A percentile compares a stretch with the other conserved stretches of the same genome.
Evolutionary conservation across 257 asterid genomes (phyloP).

Genomic region (Voacanga thouarsii): DNA sequence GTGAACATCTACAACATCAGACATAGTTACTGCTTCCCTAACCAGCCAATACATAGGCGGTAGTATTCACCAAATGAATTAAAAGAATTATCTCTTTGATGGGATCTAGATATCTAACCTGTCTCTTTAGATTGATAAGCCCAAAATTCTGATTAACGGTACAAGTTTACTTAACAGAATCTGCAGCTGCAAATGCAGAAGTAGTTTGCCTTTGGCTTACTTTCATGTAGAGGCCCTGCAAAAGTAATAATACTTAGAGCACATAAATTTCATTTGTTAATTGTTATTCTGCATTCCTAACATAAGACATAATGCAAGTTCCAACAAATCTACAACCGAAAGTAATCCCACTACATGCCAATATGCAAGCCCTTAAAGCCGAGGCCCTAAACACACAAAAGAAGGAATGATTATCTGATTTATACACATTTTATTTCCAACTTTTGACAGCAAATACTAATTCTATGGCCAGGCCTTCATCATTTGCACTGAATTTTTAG

Average conservation of each 20-base stretch:
- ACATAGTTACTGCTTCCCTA: neutral
- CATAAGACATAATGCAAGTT: neutral
- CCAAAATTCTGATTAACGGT: neutral
- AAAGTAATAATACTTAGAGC: neutral
- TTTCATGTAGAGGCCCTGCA: constrained; percentile 94
- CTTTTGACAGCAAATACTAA: neutral
- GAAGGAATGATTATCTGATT: neutral
- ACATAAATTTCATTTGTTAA: neutral
- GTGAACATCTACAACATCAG: neutral
- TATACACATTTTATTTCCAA: neutral
- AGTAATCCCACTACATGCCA: neutral
- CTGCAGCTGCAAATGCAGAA: constrained; percentile 37
- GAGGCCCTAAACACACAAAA: neutral
- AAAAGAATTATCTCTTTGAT: neutral
- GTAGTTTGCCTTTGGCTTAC: constrained; percentile 54
- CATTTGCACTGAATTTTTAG: neutral
- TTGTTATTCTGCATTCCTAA: neutral
- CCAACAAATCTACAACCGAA: neutral
- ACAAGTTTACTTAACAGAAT: constrained; percentile 8
- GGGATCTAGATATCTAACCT: neutral
- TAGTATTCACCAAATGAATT: neutral
- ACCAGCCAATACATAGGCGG: neutral
- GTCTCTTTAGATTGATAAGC: neutral
- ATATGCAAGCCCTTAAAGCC: neutral
- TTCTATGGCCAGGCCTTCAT: neutral